Base-by-base conservation (phyloP, 495 filamentous ascomycete species). In the Trichoderma parareesei region DNA sequence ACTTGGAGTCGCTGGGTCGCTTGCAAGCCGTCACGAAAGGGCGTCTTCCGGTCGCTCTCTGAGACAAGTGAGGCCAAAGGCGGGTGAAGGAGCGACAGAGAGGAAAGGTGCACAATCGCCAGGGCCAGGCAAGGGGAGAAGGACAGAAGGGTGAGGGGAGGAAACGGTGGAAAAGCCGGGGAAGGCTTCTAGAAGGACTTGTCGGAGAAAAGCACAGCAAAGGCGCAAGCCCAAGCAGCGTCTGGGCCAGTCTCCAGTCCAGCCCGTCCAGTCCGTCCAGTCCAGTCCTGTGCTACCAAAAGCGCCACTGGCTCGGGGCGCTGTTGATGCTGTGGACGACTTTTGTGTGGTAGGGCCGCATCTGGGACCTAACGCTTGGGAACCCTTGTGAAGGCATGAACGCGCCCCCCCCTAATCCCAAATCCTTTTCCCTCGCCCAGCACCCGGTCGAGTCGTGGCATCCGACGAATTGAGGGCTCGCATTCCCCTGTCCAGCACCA, bases 121-220 rank as follows among this genome's bases (percentile, higher is more conserved):
- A 57, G 53, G 53, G 53, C 53, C 53, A 14, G 27, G 53, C 53
- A 57, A 57, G 53, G 53, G 53, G 53, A 57, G 53, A 57, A 37
- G 53, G 27, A 57, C 53, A 57, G 27, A 57, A 57, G 13, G 53
- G 53, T 27, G 53, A 57, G 53, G 53, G 53, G 53, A 37, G 53
- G 27, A 37, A 57, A 57, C 53, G 53, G 53, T 57, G 27, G 53
- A 57, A 57, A 57, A 57, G 53, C 53, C 53, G 53, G 53, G 53
- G 53, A 57, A 57, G 53, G 53, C 53, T 57, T 57, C 53, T 57
- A 57, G 53, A 57, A 57, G 27, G 53, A 57, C 37, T 27, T 57
- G 53, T 57, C 53, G 53, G 53, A 57, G 53, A 57, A 57, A 57
- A 57, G 53, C 27, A 20, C 27, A 37, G 16, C 53, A 57, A n/a